A percentile compares a stretch with the other conserved stretches of the same genome.
Conservation (phyloP, 306 rosid genomes). For the Cyamopsis tetragonoloba region DNA sequence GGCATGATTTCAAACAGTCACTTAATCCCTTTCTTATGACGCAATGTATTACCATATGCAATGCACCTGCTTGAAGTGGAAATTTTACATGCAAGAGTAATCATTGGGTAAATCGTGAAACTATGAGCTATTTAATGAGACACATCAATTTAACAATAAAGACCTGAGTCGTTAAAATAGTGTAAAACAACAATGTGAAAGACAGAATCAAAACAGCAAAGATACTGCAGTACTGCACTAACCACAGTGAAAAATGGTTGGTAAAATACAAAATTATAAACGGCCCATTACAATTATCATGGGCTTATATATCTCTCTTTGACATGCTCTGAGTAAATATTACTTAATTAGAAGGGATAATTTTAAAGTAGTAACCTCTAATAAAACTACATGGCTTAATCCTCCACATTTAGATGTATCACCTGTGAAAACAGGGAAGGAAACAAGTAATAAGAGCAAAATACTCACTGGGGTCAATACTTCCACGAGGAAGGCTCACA, state of each 20-base stretch:
- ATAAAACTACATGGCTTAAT: neutral
- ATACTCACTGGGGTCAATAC: constrained; percentile 83
- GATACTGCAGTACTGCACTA: neutral
- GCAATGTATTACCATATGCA: constrained; percentile 13
- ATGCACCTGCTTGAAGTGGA: constrained; percentile 2
- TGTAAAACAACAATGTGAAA: neutral
- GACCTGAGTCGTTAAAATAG: neutral
- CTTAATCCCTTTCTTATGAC: neutral
- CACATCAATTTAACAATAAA: neutral
- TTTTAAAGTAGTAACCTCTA: neutral
- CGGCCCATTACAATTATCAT: neutral
- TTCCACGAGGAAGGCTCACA: constrained; percentile 83
- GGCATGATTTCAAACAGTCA: neutral
- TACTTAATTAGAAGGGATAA: neutral
- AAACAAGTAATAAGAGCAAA: neutral
- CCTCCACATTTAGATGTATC: neutral
- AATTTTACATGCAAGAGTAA: constrained; percentile 5
- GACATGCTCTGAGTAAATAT: neutral
- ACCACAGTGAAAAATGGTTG: neutral
- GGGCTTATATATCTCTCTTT: neutral
- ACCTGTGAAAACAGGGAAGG: constrained; percentile 7
- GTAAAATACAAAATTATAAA: neutral
- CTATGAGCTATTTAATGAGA: neutral
- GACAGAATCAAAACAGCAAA: neutral
- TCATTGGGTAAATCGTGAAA: neutral